These are phyloP conservation scores for Pyricularia pennisetigena DNA, from an alignment of 2,329 filamentous ascomycete genomes.

Conservation along the genomic window DNA sequence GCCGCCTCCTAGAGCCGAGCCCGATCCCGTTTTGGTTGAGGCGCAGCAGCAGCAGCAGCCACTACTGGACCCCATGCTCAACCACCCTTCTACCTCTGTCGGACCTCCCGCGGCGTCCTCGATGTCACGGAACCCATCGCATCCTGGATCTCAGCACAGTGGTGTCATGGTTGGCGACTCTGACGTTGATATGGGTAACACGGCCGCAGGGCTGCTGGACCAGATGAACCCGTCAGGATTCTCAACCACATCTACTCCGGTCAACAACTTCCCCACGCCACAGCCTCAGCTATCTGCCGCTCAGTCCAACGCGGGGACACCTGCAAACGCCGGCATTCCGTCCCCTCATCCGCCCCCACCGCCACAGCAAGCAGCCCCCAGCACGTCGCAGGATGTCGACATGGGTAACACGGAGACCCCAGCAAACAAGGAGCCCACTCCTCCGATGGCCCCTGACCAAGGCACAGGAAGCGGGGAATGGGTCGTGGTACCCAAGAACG, in stretches of 20 bases:
- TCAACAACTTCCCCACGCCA: constrained; percentile 50
- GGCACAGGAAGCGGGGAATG: constrained; percentile 54
- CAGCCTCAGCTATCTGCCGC: constrained; percentile 46
- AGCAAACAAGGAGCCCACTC: constrained; percentile 20
- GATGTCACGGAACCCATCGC: constrained; percentile 44
- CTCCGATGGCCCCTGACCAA: constrained; percentile 35
- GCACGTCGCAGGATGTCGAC: constrained; percentile 30
- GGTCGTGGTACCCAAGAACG: constrained; percentile 62
- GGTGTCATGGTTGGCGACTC: constrained; percentile 47
- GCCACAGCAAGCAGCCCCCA: constrained; percentile 15
- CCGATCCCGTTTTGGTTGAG: constrained; percentile 26
- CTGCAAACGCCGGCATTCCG: constrained; percentile 30
- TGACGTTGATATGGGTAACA: constrained; percentile 56
- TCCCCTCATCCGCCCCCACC: constrained; percentile 29
- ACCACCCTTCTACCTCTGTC: constrained; percentile 7
- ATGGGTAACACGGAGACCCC: constrained; percentile 38
- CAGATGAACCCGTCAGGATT: constrained; percentile 53
- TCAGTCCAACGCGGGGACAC: constrained; percentile 49
- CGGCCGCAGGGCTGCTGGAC: constrained; percentile 55
- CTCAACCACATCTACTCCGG: constrained; percentile 49
- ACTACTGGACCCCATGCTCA: constrained; percentile 10
- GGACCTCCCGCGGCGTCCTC: constrained; percentile 11
- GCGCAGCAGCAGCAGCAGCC: constrained; percentile 16
- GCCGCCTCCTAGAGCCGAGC: constrained; percentile 39
- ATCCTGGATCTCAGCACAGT: constrained; percentile 45